Conservation (phyloP, 306 rosid species). For the Mucuna pruriens region DNA sequence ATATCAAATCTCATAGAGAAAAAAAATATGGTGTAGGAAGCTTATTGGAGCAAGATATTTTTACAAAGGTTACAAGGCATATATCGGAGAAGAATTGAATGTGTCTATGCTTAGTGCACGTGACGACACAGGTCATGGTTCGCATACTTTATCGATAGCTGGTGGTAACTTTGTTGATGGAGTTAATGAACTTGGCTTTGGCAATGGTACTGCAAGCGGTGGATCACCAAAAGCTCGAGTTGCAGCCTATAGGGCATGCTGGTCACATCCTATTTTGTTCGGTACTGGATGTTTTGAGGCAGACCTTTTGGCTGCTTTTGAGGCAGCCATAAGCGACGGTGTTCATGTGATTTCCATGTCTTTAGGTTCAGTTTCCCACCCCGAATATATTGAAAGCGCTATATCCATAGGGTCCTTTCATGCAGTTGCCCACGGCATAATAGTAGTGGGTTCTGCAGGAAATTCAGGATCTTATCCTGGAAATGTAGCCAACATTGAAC, state of each 20-base stretch:
- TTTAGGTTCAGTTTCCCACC: slow-evolving; percentile 12
- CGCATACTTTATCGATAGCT: slow-evolving; percentile 89
- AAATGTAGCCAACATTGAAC: slow-evolving; percentile 45
- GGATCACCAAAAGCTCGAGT: slow-evolving; percentile 90
- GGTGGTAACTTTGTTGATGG: slow-evolving; percentile 65
- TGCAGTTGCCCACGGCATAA: slow-evolving; percentile 55
- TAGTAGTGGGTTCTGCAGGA: slow-evolving; percentile 63
- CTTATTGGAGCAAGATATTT: slow-evolving; percentile 85
- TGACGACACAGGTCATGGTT: slow-evolving; percentile 78
- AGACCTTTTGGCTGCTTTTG: slow-evolving; percentile 75
- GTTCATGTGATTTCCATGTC: slow-evolving; percentile 72
- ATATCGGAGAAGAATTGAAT: neutral
- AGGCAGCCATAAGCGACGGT: slow-evolving; percentile 78
- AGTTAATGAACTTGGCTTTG: slow-evolving; percentile 57
- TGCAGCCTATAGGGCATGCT: slow-evolving; percentile 84
- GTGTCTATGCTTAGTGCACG: slow-evolving; percentile 40
- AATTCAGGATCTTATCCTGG: slow-evolving; percentile 52
- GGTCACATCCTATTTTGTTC: no score
- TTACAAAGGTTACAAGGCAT: slow-evolving; percentile 48
- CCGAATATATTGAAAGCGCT: slow-evolving; percentile 26
- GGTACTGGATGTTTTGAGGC: slow-evolving; percentile 56
- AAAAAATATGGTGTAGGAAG: slow-evolving; percentile 55
- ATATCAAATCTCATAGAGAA: neutral
- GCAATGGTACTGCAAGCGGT: slow-evolving; percentile 81
- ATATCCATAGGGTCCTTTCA: slow-evolving; percentile 68